Conservation (phyloP, 805 yeast species). For the Nakazawaea populi region DNA sequence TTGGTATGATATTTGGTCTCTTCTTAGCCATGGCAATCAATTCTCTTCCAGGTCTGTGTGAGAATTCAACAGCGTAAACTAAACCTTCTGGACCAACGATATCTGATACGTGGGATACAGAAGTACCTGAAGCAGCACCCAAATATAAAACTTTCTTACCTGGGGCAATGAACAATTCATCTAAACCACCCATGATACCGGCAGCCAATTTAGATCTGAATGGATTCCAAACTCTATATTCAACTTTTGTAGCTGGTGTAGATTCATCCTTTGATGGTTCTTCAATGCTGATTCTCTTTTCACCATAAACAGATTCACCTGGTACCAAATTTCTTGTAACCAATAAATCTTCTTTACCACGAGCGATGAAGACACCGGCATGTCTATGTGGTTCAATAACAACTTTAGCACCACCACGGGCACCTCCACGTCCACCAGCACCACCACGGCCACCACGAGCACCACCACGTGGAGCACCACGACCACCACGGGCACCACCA, state of each 20-base stretch:
- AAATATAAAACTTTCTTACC: constrained; percentile 95
- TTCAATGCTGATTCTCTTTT: constrained; percentile 91
- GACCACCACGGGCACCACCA: constrained; percentile 38
- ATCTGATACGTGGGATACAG: constrained; percentile 97
- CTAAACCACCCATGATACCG: constrained; percentile 99
- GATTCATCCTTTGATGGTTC: constrained; percentile 87
- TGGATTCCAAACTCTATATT: constrained; percentile 99
- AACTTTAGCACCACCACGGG: constrained; percentile 90
- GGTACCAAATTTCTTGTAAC: constrained; percentile 97
- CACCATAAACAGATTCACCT: constrained; percentile 98
- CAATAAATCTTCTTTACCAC: constrained; percentile 98
- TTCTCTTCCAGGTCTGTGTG: constrained; percentile 99
- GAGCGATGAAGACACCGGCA: constrained; percentile 97
- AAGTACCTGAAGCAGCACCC: constrained; percentile 99
- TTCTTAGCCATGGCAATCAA: constrained; percentile 99
- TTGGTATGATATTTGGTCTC: constrained; percentile 98
- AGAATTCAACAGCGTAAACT: constrained; percentile 98
- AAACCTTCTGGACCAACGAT: constrained; percentile 99
- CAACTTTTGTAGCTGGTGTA: constrained; percentile 87
- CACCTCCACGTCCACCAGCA: constrained; percentile 58
- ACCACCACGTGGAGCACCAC: constrained; percentile 42
- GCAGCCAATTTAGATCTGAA: constrained; percentile 99
- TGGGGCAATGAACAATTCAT: constrained; percentile 94
- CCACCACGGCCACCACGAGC: constrained; percentile 44
- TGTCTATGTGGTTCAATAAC: constrained; percentile 98